Evolutionary conservation across 2,329 filamentous ascomycete genomes (phyloP), one percentile per base, ranked within the genome.

Genomic region (Curvularia hawaiiensis): DNA sequence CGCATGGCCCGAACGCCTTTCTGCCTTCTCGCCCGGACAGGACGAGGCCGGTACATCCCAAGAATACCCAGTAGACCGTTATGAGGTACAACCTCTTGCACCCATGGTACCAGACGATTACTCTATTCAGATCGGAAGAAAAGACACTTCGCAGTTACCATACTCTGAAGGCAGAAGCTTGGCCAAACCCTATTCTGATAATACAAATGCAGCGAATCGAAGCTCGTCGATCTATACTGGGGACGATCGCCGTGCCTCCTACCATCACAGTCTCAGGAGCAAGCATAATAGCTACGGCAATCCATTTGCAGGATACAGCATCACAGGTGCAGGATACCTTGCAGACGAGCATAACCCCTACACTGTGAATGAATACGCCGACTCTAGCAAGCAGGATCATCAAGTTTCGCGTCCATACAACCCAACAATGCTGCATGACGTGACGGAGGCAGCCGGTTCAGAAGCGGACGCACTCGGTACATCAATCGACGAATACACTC

Each of bases 391-490:
- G 8, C 54, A 31, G 2, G 69, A 56, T 48, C 56, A 38, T 9
- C 62, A 47, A 1, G n/a, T 54, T 4, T 64, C 66, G 2, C 61
- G 41, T 18, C 56, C 62, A 30, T 44, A 64, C 2, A 56, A 60
- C 1, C 60, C 64, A 47, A 60, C 66, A 1, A 41, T 64, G 9
- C 47, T 56, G n/a, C 56, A 59, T 45, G 62, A 51, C 22, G 66
- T 66, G 1, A 30, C 57, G 3, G 41, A 58, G 3, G 55, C 52
- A 28, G 53, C 48, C 3, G 62, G 62, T 24, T 58, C 64, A 4
- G 71, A 75, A 52, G 68, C 67, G 7, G 70, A 76, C 49, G 74
- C 73, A 0, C 67, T 75, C 43, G 71, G 68, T 60, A 70, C 69
- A 43, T 60, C 75, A 30, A 74, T 75, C 30, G 71, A 72, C 20